A percentile compares a stretch with the other conserved stretches of the same genome.
Evolutionary conservation across 1,139 yeast genomes (phyloP).

Genomic region (Candida glucosophila): DNA sequence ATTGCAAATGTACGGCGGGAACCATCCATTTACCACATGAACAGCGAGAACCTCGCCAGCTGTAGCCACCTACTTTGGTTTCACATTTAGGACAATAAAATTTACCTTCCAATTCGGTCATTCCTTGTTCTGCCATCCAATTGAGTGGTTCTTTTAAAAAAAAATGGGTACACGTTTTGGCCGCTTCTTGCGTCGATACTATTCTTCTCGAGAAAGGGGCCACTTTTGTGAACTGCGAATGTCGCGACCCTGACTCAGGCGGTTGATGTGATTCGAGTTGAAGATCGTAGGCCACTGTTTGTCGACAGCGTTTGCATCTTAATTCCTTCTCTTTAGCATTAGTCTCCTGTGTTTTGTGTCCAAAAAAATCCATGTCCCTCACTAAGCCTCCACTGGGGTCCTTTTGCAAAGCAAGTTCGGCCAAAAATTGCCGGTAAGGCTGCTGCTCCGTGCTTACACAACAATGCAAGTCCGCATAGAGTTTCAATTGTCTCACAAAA

Average conservation of each 20-base stretch:
- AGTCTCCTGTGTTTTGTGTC: conserved; percentile 1
- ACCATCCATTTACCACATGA: conserved; percentile 95
- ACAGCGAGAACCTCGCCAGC: conserved; percentile 93
- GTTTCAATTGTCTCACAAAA: conserved; percentile 62
- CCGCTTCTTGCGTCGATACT: conserved; percentile 47
- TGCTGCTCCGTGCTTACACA: conserved; percentile 15
- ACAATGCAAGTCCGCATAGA: conserved; percentile 38
- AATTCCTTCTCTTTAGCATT: conserved; percentile 12
- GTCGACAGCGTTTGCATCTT: conserved; percentile 67
- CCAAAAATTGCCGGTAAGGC: conserved; percentile 19
- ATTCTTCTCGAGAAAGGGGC: conserved; percentile 55
- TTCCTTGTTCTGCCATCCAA: conserved; percentile 78
- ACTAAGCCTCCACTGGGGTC: conserved; percentile 22
- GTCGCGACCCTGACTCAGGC: conserved; percentile 53
- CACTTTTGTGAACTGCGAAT: conserved; percentile 52
- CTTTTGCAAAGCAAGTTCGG: conserved; percentile 14
- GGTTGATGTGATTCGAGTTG: conserved; percentile 52
- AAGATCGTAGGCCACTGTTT: conserved; percentile 38
- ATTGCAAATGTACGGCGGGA: conserved; percentile 80
- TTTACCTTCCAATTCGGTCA: conserved; percentile 82
- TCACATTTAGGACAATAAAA: conserved; percentile 78
- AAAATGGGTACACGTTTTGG: conserved; percentile 64
- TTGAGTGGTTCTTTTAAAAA: conserved; percentile 74
- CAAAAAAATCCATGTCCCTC: conserved; percentile 8
- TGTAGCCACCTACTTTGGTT: conserved; percentile 80